These are phyloP conservation scores for Cryphonectria nitschkei DNA, from an alignment of 2,329 filamentous ascomycete genomes.

Conservation along the genomic window DNA sequence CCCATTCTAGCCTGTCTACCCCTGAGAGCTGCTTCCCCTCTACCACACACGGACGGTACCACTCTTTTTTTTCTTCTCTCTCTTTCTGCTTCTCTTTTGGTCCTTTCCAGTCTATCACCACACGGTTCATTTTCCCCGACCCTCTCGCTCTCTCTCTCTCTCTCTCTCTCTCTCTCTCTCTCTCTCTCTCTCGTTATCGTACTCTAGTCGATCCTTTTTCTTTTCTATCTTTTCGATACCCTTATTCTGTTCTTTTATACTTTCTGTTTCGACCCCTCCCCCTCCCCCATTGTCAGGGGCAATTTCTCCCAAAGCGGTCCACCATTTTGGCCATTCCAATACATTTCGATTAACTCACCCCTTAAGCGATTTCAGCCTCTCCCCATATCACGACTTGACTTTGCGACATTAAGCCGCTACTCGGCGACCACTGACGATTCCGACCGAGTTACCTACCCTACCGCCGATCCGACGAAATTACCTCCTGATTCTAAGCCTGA, in stretches of 20 bases:
- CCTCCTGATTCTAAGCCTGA: neutral
- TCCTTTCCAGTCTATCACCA: conserved; percentile 10
- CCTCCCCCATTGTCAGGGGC: neutral
- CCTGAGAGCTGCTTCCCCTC: conserved; percentile 26
- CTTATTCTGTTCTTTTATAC: neutral
- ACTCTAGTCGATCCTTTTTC: conserved; percentile 7
- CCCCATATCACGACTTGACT: conserved; percentile 18
- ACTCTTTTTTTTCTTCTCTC: conserved; percentile 9
- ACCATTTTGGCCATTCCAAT: neutral
- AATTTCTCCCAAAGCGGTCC: no score
- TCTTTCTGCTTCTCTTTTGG: conserved; percentile 2
- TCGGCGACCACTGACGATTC: conserved; percentile 5
- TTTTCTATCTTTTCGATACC: conserved; percentile 14
- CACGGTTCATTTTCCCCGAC: conserved; percentile 4
- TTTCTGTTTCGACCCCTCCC: neutral
- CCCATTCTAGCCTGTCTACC: conserved; percentile 24
- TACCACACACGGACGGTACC: conserved; percentile 4
- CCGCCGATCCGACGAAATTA: conserved; percentile 18
- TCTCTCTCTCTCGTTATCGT: conserved; percentile 4
- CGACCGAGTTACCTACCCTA: conserved; percentile 7
- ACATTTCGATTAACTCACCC: conserved; percentile 3
- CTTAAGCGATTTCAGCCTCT: conserved; percentile 13
- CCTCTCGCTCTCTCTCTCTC: neutral
- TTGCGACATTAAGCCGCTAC: conserved; percentile 6
- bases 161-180: conserved; percentile 5